Evolutionary conservation across 768 basidiomycete genomes (phyloP), one percentile per base, ranked within the genome.

Genomic region (Heimioporus sp.): DNA sequence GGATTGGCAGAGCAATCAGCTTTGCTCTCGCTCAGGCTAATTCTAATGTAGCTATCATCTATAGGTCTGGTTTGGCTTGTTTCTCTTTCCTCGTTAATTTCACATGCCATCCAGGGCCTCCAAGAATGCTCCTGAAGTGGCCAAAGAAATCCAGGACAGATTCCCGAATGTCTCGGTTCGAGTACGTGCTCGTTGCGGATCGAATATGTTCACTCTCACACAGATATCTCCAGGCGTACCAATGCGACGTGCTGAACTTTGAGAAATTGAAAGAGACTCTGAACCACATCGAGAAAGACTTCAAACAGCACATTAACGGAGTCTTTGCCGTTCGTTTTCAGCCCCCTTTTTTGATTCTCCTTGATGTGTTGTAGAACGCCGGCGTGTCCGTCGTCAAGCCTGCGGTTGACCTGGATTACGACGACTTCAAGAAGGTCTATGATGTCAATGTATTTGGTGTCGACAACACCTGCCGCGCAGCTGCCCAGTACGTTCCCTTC

Each of bases 381-480:
- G 85, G 84, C 3, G 74, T 83, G 13, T 83, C 85, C 0, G 75
- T 82, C 36, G 75, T 82, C 39, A 86, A 86, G 65, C 79, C 81
- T 0, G 83, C 84, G 0, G 44, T 83, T 20, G 80, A 87, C 2
- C 65, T 86, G 51, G 73, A 72, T 1, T 59, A 71, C 5, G 77
- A 81, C 0, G 85, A 87, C 50, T 87, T 83, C 67, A 60, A 72
- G 2, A 67, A 63, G 12, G 76, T 85, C 0, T 86, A 76, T 55
- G 72, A 74, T 44, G 78, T 80, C 15, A 87, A 87, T 53, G 83
- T 86, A 9, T 79, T 76, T 28, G 85, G 85, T 2, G 85, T 84
- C 1, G 85, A 85, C 72, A 85, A 86, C 54, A 78, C 77, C 5
- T 76, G 79, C 16, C 76, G 80, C 12, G 83, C 80, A 2, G 79